Conservation (phyloP, 2,329 filamentous ascomycete genomes). For the Alternaria dauci region DNA sequence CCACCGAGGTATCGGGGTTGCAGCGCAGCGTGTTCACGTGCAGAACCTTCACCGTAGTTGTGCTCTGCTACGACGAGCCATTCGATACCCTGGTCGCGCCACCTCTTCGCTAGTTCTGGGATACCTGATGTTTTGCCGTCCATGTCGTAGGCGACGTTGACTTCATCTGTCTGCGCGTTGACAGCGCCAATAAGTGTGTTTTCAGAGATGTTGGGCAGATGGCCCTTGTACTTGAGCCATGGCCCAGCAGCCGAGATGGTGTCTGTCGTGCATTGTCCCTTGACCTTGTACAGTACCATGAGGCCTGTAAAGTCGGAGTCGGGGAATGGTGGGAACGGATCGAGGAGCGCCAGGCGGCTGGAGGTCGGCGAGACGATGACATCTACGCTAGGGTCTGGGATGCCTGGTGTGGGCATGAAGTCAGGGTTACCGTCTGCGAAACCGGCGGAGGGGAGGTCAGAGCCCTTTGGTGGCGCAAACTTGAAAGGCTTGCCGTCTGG, state of each 20-base stretch:
- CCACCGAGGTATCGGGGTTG: conserved; percentile 92
- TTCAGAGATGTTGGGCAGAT: conserved; percentile 95
- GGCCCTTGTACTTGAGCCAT: conserved; percentile 99
- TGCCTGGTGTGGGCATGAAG: conserved; percentile 76
- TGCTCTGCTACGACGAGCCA: conserved; percentile 98
- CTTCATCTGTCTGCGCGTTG: conserved; percentile 90
- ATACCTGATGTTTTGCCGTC: conserved; percentile 79
- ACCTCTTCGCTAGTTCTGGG: conserved; percentile 83
- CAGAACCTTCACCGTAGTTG: conserved; percentile 94
- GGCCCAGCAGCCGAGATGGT: conserved; percentile 97
- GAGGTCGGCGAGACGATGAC: conserved; percentile 88
- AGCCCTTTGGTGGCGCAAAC: conserved; percentile 76
- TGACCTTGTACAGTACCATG: conserved; percentile 92
- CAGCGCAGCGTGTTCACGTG: conserved; percentile 87
- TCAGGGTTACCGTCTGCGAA: conserved; percentile 81
- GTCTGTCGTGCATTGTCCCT: conserved; percentile 98
- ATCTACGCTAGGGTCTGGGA: conserved; percentile 73
- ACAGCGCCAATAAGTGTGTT: conserved; percentile 97
- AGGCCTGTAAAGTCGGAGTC: conserved; percentile 75
- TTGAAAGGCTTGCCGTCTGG: conserved; percentile 83
- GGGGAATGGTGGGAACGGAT: conserved; percentile 89
- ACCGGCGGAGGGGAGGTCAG: conserved; percentile 70
- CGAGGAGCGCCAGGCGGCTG: conserved; percentile 85
- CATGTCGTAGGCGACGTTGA: conserved; percentile 89
- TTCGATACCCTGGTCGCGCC: conserved; percentile 76